Evolutionary conservation across 768 basidiomycete species (phyloP).

Genomic region (Mycena rosella): DNA sequence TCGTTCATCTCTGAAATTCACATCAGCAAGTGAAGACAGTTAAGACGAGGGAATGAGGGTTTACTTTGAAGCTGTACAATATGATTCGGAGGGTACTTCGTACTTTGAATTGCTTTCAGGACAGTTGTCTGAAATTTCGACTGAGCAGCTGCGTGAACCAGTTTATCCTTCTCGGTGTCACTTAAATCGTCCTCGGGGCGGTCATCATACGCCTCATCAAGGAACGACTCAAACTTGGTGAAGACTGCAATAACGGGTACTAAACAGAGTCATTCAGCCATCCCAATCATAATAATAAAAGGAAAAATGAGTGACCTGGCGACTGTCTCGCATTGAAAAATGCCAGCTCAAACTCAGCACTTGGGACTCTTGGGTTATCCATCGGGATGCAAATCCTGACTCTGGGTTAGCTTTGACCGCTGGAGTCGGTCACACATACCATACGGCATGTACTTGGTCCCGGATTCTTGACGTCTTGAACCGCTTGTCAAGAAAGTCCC

Average conservation of each 20-base stretch:
- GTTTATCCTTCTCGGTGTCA: background rate
- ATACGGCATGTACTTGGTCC: conserved; percentile 1
- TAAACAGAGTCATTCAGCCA: background rate
- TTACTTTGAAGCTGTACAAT: background rate
- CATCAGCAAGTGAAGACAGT: conserved; percentile 31
- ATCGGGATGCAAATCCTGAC: conserved; percentile 11
- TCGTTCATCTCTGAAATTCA: background rate
- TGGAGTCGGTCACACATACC: background rate
- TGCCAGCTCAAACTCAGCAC: background rate
- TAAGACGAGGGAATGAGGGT: background rate
- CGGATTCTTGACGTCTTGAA: background rate
- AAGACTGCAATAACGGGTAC: conserved; percentile 6
- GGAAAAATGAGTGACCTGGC: too few relatives aligned
- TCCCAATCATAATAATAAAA: too few relatives aligned
- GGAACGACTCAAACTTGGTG: background rate
- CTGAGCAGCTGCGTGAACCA: background rate
- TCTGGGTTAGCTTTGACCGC: background rate
- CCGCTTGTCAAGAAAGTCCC: conserved; percentile 1
- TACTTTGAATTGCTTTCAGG: background rate
- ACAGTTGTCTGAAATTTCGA: background rate
- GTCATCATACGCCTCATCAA: conserved; percentile 11
- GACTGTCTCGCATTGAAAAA: conserved; percentile 3
- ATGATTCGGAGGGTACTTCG: background rate
- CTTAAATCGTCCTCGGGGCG: background rate
- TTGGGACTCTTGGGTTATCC: background rate